phyloP scores from a whole-genome alignment of 179 eudicot genomes.

The Vitellaria paradoxa region DNA sequence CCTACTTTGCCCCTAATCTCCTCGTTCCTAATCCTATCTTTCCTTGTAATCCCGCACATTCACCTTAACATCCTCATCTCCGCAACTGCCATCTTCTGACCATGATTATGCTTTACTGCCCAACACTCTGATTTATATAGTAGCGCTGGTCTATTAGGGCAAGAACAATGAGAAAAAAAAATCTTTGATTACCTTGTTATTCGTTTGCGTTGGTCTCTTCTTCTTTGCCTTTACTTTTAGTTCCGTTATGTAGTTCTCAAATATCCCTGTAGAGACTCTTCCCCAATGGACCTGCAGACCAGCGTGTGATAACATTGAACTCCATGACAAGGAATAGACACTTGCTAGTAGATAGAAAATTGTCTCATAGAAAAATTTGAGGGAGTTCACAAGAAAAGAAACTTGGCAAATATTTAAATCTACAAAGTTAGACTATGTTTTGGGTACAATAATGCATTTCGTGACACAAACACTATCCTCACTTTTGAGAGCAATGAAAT shows the following conservation, averaged over 20 bases:
- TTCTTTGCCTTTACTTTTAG: slow-evolving; percentile 69
- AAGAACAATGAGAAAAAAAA: too few species aligned
- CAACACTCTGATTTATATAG: too few species aligned
- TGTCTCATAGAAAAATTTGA: neutral
- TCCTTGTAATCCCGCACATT: too few species aligned
- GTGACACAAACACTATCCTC: too few species aligned
- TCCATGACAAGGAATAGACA: neutral
- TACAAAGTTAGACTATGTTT: too few species aligned
- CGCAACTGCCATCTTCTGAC: too few species aligned
- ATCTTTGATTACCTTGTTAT: slow-evolving; percentile 64
- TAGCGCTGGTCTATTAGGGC: too few species aligned
- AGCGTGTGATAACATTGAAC: slow-evolving; percentile 7
- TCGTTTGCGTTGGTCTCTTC: slow-evolving; percentile 68
- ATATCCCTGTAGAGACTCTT: slow-evolving; percentile 58
- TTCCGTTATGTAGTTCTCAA: slow-evolving; percentile 60
- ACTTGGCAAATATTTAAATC: neutral
- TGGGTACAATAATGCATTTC: too few species aligned
- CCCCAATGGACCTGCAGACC: slow-evolving; percentile 52
- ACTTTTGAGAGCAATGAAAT: neutral
- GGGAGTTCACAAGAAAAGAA: neutral
- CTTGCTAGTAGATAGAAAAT: neutral
- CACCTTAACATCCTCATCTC: too few species aligned
- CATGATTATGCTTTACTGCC: too few species aligned
- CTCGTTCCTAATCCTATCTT: too few species aligned
- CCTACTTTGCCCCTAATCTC: too few species aligned